Conservation (phyloP, 345 rosid species). For the Sonneratia alba region DNA sequence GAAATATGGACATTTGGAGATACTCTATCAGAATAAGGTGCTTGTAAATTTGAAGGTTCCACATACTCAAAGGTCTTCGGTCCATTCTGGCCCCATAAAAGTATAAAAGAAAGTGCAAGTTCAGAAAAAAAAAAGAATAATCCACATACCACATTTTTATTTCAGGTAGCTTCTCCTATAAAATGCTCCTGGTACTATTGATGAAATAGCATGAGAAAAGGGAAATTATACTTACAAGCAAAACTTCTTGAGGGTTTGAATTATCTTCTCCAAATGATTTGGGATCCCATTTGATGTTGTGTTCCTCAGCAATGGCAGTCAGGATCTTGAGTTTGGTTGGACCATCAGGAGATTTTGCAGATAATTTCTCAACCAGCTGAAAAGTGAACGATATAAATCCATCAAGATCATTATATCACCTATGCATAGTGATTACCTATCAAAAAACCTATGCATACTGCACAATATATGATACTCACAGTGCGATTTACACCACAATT, state of each 20-base stretch:
- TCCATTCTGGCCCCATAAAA: constrained; percentile 48
- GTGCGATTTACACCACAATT: constrained; percentile 79
- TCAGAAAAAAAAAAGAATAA: constrained; percentile 8
- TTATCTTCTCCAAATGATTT: constrained; percentile 46
- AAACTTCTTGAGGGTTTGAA: constrained; percentile 38
- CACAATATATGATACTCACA: constrained; percentile 34
- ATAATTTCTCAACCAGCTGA: constrained; percentile 76
- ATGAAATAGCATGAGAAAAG: not conserved
- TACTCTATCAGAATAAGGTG: constrained; percentile 18
- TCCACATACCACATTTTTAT: constrained; percentile 1
- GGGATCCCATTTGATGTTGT: constrained; percentile 71
- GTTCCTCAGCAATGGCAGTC: constrained; percentile 68
- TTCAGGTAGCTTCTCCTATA: not conserved
- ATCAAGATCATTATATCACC: constrained; percentile 4
- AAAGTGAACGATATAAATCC: not conserved
- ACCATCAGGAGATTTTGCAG: constrained; percentile 79
- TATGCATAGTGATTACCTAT: too few relatives aligned
- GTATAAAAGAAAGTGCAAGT: not conserved
- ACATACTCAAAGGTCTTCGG: constrained; percentile 32
- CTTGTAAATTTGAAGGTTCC: constrained; percentile 28
- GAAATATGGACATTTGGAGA: constrained; percentile 15
- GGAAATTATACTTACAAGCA: constrained; percentile 33
- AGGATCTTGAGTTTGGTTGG: constrained; percentile 63
- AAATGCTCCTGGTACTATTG: not conserved
- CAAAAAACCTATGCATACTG: not conserved